These are phyloP conservation scores for Cystoderma amianthinum DNA, from an alignment of 768 basidiomycete genomes.

Conservation along the genomic window DNA sequence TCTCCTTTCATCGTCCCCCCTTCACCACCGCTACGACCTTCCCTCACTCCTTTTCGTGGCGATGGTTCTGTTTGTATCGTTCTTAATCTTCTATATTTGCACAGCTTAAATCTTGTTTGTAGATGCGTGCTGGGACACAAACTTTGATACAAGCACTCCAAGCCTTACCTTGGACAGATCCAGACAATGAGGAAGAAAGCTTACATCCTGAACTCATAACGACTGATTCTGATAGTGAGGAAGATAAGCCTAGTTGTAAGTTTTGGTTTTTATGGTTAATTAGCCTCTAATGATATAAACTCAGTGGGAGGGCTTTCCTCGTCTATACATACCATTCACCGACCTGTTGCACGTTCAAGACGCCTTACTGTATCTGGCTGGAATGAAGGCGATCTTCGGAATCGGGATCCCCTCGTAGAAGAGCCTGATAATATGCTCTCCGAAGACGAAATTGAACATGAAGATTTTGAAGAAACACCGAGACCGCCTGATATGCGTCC, in stretches of 20 bases:
- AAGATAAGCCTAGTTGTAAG: slow-evolving; percentile 40
- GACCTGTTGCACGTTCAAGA: slow-evolving; percentile 67
- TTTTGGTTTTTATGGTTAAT: slow-evolving; percentile 4
- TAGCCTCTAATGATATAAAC: not conserved
- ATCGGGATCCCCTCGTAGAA: slow-evolving; percentile 16
- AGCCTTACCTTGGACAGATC: slow-evolving; percentile 72
- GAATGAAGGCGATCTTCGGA: slow-evolving; percentile 11
- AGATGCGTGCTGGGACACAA: slow-evolving; percentile 88
- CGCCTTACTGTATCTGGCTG: slow-evolving; percentile 24
- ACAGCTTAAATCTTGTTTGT: slow-evolving; percentile 7
- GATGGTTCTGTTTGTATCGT: slow-evolving; percentile 57
- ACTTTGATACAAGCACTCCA: slow-evolving; percentile 86
- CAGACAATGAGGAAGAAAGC: slow-evolving; percentile 64
- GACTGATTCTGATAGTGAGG: slow-evolving; percentile 58
- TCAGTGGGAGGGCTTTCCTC: slow-evolving; percentile 56
- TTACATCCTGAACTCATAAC: slow-evolving; percentile 31
- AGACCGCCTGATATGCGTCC: slow-evolving; percentile 18
- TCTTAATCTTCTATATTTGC: slow-evolving; percentile 2
- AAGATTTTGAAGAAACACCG: slow-evolving; percentile 57
- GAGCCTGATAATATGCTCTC: slow-evolving; percentile 26
- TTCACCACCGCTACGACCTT: slow-evolving; percentile 52
- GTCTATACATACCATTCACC: slow-evolving; percentile 84
- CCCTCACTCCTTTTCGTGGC: slow-evolving; percentile 51
- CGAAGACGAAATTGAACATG: slow-evolving; percentile 45
- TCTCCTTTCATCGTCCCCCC: slow-evolving; percentile 66